Percentiles rank a stretch among this genome's conserved stretches.
These are phyloP conservation scores for Claviceps sp. DNA, from an alignment of 2,329 filamentous ascomycete genomes.

Conservation along the genomic window DNA sequence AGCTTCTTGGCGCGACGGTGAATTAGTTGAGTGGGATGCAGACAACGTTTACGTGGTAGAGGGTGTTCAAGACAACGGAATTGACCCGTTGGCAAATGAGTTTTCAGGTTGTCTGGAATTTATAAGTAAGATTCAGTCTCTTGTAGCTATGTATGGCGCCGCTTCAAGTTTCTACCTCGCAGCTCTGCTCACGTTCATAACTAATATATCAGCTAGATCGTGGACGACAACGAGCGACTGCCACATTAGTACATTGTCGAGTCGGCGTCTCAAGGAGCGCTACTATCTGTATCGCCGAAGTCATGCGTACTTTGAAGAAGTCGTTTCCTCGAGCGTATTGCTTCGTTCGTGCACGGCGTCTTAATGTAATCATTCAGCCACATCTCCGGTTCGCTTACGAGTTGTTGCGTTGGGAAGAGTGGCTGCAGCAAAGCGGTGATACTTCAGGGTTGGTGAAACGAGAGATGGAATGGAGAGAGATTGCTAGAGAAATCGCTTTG, in stretches of 20 bases:
- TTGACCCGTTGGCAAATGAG: slow-evolving; percentile 78
- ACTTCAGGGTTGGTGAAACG: slow-evolving; percentile 39
- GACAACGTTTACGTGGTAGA: slow-evolving; percentile 74
- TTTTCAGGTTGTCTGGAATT: slow-evolving; percentile 80
- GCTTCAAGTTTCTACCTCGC: neutral
- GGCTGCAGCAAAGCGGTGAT: slow-evolving; percentile 43
- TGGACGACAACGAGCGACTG: slow-evolving; percentile 61
- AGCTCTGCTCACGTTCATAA: neutral
- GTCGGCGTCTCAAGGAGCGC: slow-evolving; percentile 92
- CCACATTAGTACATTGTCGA: slow-evolving; percentile 89
- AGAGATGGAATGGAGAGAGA: slow-evolving; percentile 83
- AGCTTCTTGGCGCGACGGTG: slow-evolving; percentile 63
- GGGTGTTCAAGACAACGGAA: slow-evolving; percentile 89
- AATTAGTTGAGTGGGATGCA: slow-evolving; percentile 57
- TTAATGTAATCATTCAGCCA: slow-evolving; percentile 97
- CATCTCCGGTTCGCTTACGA: slow-evolving; percentile 93
- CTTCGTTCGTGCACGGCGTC: slow-evolving; percentile 77
- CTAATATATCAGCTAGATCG: slow-evolving; percentile 42
- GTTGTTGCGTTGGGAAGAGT: slow-evolving; percentile 89
- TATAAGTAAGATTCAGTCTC: slow-evolving; percentile 48
- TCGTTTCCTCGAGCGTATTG: slow-evolving; percentile 92
- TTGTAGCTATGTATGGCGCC: neutral
- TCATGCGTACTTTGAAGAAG: slow-evolving; percentile 70
- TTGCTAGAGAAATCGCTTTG: slow-evolving; percentile 78
- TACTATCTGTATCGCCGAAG: slow-evolving; percentile 97